phyloP scores from a whole-genome alignment of 2,329 filamentous ascomycete species.

The Gnomoniopsis smithogilvyi region DNA sequence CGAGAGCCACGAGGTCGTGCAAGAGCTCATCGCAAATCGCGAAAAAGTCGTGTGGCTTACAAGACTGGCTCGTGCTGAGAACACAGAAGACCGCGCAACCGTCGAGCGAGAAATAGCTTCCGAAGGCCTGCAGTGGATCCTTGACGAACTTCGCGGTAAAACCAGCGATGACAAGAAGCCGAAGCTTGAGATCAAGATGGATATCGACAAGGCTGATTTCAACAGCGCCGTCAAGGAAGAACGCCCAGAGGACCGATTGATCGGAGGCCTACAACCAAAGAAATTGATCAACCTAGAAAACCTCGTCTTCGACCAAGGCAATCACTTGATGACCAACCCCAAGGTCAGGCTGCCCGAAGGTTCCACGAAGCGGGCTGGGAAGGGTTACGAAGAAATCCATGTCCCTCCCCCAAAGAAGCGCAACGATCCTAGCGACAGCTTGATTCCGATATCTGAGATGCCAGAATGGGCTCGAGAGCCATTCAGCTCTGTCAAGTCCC shows the following conservation, averaged over 20 bases:
- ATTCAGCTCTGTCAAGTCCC: conserved; percentile 79
- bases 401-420: conserved; percentile 90
- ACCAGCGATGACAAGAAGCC: conserved; percentile 57
- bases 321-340: conserved; percentile 99
- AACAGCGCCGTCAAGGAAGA: conserved; percentile 48
- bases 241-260: conserved; percentile 63
- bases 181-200: conserved; percentile 91
- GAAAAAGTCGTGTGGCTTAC: conserved; percentile 97
- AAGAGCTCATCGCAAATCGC: conserved; percentile 85
- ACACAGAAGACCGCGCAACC: conserved; percentile 69
- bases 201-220: conserved; percentile 71
- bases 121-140: conserved; percentile 78
- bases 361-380: conserved; percentile 92
- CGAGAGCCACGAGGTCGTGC: conserved; percentile 89
- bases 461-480: conserved; percentile 88
- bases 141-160: conserved; percentile 84
- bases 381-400: conserved; percentile 98
- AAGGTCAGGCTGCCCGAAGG: conserved; percentile 92
- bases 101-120: conserved; percentile 90
- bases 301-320: conserved; percentile 94
- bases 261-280: conserved; percentile 81
- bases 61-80: conserved; percentile 76
- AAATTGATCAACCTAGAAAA: conserved; percentile 93
- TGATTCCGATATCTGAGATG: conserved; percentile 81
- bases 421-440: conserved; percentile 72